Conservation (phyloP, 352 stramenopile species). For the Hyaloperonospora brassicae region DNA sequence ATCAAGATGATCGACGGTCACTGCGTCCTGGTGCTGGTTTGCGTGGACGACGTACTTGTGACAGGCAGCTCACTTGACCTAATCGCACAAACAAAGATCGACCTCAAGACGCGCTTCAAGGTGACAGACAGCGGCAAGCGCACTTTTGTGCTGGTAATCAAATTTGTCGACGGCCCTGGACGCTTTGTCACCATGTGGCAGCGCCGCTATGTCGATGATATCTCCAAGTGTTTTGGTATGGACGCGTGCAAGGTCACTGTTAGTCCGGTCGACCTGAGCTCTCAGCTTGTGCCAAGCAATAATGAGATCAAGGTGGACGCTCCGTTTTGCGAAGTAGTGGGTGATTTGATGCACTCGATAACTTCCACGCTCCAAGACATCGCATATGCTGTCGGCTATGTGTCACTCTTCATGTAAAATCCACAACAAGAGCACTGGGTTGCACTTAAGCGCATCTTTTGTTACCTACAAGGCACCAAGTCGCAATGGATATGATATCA, state of each 20-base stretch:
- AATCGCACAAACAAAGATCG: constrained; percentile 9
- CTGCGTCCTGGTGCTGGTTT: constrained; percentile 7
- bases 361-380: not conserved
- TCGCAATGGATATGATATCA: no score
- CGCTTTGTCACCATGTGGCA: constrained; percentile 14
- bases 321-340: not conserved
- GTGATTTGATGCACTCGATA: constrained; percentile 10
- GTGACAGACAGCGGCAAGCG: constrained; percentile 3
- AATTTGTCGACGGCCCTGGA: constrained; percentile 7
- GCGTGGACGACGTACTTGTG: constrained; percentile 15
- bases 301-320: constrained; percentile 6
- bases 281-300: constrained; percentile 2
- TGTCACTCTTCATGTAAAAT: not conserved
- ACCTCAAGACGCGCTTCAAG: constrained; percentile 13
- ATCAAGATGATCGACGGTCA: constrained; percentile 2
- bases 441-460: not conserved
- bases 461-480: no score
- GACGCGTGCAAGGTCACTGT: constrained; percentile 7
- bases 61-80: constrained; percentile 8
- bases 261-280: constrained; percentile 9
- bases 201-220: constrained; percentile 11
- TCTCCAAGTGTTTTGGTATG: constrained; percentile 22
- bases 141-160: constrained; percentile 15
- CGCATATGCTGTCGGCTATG: not conserved
- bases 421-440: not conserved